These are phyloP conservation scores for Tuber melanosporum DNA, from an alignment of 495 filamentous ascomycete genomes.

Conservation along the genomic window DNA sequence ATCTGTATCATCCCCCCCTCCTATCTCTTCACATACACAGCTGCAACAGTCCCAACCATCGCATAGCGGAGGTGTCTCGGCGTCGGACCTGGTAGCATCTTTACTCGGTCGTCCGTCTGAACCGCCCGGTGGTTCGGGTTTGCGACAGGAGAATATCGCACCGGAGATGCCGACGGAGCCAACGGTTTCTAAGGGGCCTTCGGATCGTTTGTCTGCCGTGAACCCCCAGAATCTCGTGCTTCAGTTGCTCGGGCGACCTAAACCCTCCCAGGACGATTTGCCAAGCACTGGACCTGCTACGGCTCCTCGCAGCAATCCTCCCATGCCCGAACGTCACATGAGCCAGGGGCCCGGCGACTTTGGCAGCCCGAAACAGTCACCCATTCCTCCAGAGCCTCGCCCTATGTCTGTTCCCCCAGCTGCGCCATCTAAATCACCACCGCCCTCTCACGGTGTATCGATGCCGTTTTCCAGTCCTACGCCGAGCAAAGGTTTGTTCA, in stretches of 20 bases:
- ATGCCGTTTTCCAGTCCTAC: conserved; percentile 32
- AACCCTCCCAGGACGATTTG: conserved; percentile 44
- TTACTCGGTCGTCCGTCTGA: conserved; percentile 43
- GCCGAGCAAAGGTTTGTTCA: conserved; percentile 53
- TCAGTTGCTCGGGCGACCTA: conserved; percentile 56
- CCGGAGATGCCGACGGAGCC: conserved; percentile 24
- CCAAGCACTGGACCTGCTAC: conserved; percentile 15
- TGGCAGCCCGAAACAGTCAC: background rate
- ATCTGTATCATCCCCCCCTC: conserved; percentile 44
- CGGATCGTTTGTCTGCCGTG: conserved; percentile 36
- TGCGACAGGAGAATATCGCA: conserved; percentile 31
- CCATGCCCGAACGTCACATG: background rate
- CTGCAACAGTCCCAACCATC: conserved; percentile 43
- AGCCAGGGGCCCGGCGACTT: background rate
- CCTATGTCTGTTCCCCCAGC: conserved; percentile 32
- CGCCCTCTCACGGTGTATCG: conserved; percentile 16
- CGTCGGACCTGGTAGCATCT: conserved; percentile 60
- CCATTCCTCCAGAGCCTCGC: conserved; percentile 18
- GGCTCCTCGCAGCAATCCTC: conserved; percentile 3
- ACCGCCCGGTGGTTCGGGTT: conserved; percentile 19
- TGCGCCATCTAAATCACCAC: conserved; percentile 26
- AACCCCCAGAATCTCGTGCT: conserved; percentile 63
- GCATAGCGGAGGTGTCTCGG: conserved; percentile 53
- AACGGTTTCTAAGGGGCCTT: conserved; percentile 16
- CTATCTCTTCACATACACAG: conserved; percentile 37